phyloP scores from a whole-genome alignment of 169 alveolate species.

The Theileria sp. region DNA sequence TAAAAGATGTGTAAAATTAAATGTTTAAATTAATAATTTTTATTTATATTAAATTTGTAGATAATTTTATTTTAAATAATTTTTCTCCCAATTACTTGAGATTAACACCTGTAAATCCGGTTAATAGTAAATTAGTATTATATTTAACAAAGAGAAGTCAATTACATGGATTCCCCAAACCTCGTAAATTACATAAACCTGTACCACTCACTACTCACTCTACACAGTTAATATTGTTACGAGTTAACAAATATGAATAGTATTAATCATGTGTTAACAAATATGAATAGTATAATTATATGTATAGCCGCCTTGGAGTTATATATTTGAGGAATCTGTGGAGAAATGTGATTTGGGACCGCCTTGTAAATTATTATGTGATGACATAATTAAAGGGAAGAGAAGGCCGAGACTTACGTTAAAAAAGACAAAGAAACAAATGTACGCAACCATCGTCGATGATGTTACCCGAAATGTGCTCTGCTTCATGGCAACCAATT shows the following conservation, averaged over 20 bases:
- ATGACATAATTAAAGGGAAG: slow-evolving; percentile 71
- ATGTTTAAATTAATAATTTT: too few relatives aligned
- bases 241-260: too few relatives aligned
- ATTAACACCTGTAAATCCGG: too few relatives aligned
- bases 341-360: slow-evolving; percentile 42
- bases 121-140: background rate
- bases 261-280: too few relatives aligned
- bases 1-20: too few relatives aligned
- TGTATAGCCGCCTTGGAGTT: slow-evolving; percentile 53
- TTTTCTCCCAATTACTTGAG: too few relatives aligned
- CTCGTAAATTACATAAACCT: slow-evolving; percentile 33
- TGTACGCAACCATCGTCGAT: slow-evolving; percentile 72
- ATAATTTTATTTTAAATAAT: too few relatives aligned
- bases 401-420: slow-evolving; percentile 67
- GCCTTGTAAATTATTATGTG: slow-evolving; percentile 38
- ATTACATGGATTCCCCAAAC: slow-evolving; percentile 44
- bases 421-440: slow-evolving; percentile 68
- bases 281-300: too few relatives aligned
- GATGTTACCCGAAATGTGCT: slow-evolving; percentile 62
- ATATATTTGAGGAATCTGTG: slow-evolving; percentile 58
- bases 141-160: slow-evolving; percentile 21
- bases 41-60: too few relatives aligned
- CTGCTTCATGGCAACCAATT: slow-evolving; percentile 66
- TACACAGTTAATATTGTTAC: background rate
- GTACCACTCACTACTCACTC: slow-evolving; percentile 16